A percentile compares a stretch with the other conserved stretches of the same genome.
phyloP scores from a whole-genome alignment of 2,329 filamentous ascomycete species.

The Fusarium pseudonygamai region DNA sequence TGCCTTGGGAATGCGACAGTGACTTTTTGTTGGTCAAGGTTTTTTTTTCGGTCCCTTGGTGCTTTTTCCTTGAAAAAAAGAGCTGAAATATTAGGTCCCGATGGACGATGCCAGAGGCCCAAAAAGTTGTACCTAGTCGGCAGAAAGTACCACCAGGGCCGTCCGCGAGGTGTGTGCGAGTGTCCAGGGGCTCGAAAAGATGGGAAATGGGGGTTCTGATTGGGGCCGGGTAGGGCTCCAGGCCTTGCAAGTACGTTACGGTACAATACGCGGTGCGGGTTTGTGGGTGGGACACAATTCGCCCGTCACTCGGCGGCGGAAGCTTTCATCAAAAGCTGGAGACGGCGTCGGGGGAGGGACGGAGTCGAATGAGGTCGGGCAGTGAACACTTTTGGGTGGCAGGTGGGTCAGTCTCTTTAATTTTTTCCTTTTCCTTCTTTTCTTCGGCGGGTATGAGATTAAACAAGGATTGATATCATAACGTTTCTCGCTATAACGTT shows the following conservation, averaged over 20 bases:
- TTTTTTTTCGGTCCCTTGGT: not conserved
- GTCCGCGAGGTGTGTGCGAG: constrained; percentile 29
- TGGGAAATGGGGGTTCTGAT: constrained; percentile 33
- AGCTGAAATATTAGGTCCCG: constrained; percentile 35
- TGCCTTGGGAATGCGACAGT: constrained; percentile 14
- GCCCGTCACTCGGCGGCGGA: constrained; percentile 28
- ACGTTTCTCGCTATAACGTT: not conserved
- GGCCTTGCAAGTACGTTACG: not conserved
- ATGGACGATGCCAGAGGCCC: constrained; percentile 37
- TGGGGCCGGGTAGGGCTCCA: constrained; percentile 41
- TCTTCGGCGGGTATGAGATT: not conserved
- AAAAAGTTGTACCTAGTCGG: constrained; percentile 34
- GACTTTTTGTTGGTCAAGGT: constrained; percentile 13
- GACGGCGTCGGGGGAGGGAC: constrained; percentile 30
- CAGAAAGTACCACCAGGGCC: constrained; percentile 33
- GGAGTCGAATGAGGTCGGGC: constrained; percentile 24
- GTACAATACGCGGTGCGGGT: constrained; percentile 5
- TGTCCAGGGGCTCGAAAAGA: constrained; percentile 34
- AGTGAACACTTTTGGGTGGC: constrained; percentile 6
- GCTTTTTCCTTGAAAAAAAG: constrained; percentile 17
- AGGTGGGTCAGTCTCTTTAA: not conserved
- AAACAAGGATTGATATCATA: not conserved
- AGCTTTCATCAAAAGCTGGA: constrained; percentile 19
- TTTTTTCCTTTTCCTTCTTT: not conserved
- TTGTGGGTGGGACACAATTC: constrained; percentile 38